Percentiles rank a stretch among this genome's conserved stretches.
Conservation (phyloP, 2,329 filamentous ascomycete genomes). For the Talaromyces sp. region DNA sequence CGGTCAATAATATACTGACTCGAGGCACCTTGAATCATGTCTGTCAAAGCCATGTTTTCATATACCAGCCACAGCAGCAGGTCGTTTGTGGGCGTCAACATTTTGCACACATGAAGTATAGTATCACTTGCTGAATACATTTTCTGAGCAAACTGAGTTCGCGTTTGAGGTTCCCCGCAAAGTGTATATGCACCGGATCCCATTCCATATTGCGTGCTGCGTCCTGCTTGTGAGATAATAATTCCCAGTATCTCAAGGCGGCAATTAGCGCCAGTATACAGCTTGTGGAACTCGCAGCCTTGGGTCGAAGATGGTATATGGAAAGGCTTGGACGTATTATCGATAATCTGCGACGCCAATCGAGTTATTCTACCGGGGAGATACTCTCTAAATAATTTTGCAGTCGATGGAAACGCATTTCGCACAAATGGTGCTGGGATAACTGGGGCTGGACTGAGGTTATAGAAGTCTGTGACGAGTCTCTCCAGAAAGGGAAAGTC, state of each 20-base stretch:
- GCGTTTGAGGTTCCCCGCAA: constrained; percentile 12
- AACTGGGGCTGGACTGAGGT: neutral
- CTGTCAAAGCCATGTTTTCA: constrained; percentile 37
- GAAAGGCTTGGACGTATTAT: constrained; percentile 28
- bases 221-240: constrained; percentile 38
- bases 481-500: neutral
- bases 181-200: constrained; percentile 20
- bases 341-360: constrained; percentile 17
- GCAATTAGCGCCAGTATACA: constrained; percentile 38
- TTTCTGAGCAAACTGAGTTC: constrained; percentile 23
- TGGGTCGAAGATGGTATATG: constrained; percentile 24
- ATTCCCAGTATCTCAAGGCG: constrained; percentile 41
- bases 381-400: neutral
- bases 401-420: neutral
- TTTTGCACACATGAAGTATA: constrained; percentile 36
- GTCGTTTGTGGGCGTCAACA: constrained; percentile 40
- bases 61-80: constrained; percentile 31
- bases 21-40: constrained; percentile 36
- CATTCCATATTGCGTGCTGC: constrained; percentile 25
- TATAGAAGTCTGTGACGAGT: constrained; percentile 1
- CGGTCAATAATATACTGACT: constrained; percentile 26
- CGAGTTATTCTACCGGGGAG: neutral
- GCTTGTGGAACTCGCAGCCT: constrained; percentile 35
- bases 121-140: constrained; percentile 36
- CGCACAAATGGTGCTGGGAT: constrained; percentile 6